Evolutionary conservation across 2,329 filamentous ascomycete genomes (phyloP).

Genomic region (Epichloe glyceriae): DNA sequence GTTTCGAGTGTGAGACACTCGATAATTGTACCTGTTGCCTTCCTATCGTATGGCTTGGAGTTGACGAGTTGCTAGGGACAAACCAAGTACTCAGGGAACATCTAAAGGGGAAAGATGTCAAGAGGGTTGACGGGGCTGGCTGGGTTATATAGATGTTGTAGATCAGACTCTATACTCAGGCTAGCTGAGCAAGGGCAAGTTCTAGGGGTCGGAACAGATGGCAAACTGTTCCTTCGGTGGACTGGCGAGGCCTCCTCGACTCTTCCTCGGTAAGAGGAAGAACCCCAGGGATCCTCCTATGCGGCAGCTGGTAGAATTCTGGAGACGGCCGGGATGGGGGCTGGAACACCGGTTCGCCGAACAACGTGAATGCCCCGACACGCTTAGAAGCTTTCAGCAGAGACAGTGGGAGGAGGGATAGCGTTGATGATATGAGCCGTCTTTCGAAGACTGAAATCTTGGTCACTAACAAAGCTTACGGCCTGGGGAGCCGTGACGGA

Average conservation of each 20-base stretch:
- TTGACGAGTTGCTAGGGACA: slow-evolving; percentile 3
- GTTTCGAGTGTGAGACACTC: background rate
- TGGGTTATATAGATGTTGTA: slow-evolving; percentile 2
- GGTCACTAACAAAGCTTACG: slow-evolving; percentile 50
- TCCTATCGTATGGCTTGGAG: background rate
- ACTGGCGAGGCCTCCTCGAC: slow-evolving; percentile 97
- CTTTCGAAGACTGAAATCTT: slow-evolving; percentile 57
- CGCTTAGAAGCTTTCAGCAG: slow-evolving; percentile 34
- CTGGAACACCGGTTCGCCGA: slow-evolving; percentile 34
- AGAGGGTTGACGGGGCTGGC: background rate
- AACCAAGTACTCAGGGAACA: slow-evolving; percentile 2
- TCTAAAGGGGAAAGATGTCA: background rate
- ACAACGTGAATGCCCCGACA: slow-evolving; percentile 37
- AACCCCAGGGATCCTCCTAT: slow-evolving; percentile 97
- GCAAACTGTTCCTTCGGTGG: slow-evolving; percentile 78
- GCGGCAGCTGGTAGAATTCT: slow-evolving; percentile 83
- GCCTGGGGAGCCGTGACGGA: slow-evolving; percentile 50
- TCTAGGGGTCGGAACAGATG: slow-evolving; percentile 96
- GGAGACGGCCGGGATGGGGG: slow-evolving; percentile 40
- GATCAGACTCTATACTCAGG: slow-evolving; percentile 1
- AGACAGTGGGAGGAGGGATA: slow-evolving; percentile 42
- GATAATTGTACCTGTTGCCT: background rate
- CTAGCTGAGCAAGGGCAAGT: slow-evolving; percentile 25
- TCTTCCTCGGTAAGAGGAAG: slow-evolving; percentile 99
- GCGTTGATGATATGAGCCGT: slow-evolving; percentile 55